Evolutionary conservation across 1,284 basidiomycete genomes (phyloP).

Genomic region (Microbotryum scabiosae): DNA sequence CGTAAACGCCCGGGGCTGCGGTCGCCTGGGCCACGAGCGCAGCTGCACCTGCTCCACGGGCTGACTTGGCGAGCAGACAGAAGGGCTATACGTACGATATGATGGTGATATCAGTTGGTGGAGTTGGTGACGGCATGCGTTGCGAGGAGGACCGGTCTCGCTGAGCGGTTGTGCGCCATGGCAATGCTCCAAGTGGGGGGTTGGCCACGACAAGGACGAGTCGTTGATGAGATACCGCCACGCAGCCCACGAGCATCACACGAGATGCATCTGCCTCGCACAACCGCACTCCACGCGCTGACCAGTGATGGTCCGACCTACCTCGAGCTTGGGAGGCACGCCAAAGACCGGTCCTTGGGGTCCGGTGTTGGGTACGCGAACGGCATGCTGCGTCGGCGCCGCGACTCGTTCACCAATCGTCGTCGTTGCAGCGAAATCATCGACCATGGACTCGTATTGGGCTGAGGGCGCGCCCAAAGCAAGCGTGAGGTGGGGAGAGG

Average conservation of each 20-base stretch:
- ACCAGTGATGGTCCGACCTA: background rate
- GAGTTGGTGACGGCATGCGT: no score
- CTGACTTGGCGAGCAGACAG: constrained; percentile 76
- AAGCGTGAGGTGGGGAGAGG: no score
- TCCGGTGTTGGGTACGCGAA: background rate
- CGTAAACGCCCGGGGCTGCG: constrained; percentile 76
- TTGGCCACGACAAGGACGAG: background rate
- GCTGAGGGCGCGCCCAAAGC: no score
- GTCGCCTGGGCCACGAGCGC: constrained; percentile 79
- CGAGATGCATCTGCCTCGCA: background rate
- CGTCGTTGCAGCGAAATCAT: constrained; percentile 26
- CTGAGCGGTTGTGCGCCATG: background rate
- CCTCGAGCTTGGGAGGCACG: constrained; percentile 22
- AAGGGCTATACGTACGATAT: constrained; percentile 52
- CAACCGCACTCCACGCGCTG: background rate
- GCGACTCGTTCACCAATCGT: constrained; percentile 21
- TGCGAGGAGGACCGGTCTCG: background rate
- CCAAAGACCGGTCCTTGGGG: constrained; percentile 18
- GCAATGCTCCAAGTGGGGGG: background rate
- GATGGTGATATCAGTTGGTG: background rate
- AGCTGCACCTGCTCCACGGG: constrained; percentile 81
- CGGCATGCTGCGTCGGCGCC: background rate
- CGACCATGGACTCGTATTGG: background rate
- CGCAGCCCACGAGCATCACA: background rate
- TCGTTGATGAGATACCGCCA: background rate